phyloP scores from a whole-genome alignment of 2,329 filamentous ascomycete genomes.

The Beauveria rudraprayagi region DNA sequence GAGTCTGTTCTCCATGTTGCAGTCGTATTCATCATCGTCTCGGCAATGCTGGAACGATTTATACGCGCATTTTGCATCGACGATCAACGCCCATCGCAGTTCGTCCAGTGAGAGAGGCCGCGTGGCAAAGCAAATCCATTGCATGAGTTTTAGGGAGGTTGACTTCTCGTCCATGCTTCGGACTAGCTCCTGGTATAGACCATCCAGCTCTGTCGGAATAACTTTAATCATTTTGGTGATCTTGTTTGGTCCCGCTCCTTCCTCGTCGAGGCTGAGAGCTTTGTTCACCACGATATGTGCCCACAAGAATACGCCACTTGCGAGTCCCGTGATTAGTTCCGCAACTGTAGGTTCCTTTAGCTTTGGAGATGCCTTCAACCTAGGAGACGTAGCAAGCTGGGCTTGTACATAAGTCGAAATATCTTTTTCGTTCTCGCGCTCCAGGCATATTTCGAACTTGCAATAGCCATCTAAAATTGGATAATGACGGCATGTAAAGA shows the following conservation, averaged over 20 bases:
- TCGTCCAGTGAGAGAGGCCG: slow-evolving; percentile 20
- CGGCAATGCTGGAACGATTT: slow-evolving; percentile 11
- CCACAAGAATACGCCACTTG: slow-evolving; percentile 30
- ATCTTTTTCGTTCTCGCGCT: slow-evolving; percentile 23
- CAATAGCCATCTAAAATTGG: slow-evolving; percentile 18
- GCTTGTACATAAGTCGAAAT: slow-evolving; percentile 22
- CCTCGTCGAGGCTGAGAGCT: slow-evolving; percentile 13
- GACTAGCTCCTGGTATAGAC: slow-evolving; percentile 20
- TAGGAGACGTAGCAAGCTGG: slow-evolving; percentile 13
- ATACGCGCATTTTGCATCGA: slow-evolving; percentile 4
- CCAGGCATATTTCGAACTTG: slow-evolving; percentile 20
- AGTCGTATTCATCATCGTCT: slow-evolving; percentile 18
- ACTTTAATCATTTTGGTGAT: slow-evolving; percentile 18
- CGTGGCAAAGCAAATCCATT: slow-evolving; percentile 26
- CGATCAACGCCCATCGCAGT: slow-evolving; percentile 25
- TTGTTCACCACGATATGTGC: slow-evolving; percentile 21
- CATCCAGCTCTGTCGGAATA: slow-evolving; percentile 16
- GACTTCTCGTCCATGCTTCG: slow-evolving; percentile 12
- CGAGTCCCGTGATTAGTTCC: slow-evolving; percentile 18
- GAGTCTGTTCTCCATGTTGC: slow-evolving; percentile 15
- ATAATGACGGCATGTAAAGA: slow-evolving; percentile 27
- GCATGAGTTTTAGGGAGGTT: slow-evolving; percentile 21
- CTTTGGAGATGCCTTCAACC: too few relatives aligned
- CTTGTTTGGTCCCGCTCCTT: slow-evolving; percentile 1
- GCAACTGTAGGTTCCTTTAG: not conserved